Evolutionary conservation across 2,329 filamentous ascomycete species (phyloP).

Genomic region (Trichoderma sp.): DNA sequence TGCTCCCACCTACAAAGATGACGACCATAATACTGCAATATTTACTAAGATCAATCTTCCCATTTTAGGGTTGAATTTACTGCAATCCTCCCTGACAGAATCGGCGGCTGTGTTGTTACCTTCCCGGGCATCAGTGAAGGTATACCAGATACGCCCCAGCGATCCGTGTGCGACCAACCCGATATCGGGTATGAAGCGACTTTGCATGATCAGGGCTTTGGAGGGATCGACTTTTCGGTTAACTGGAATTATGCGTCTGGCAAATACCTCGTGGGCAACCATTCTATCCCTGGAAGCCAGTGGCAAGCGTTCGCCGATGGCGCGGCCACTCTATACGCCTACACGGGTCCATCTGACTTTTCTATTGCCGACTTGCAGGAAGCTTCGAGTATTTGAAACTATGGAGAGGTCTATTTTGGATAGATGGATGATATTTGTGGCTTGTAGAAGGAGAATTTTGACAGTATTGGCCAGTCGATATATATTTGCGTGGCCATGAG

Average conservation of each 20-base stretch:
- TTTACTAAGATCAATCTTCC: not conserved
- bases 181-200: not conserved
- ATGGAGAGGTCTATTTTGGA: not conserved
- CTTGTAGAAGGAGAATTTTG: accelerated
- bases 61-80: too few species aligned
- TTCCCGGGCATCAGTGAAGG: not conserved
- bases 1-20: not conserved
- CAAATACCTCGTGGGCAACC: not conserved
- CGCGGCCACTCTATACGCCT: not conserved
- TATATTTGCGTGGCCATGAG: too few species aligned
- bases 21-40: not conserved
- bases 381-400: not conserved
- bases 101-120: not conserved
- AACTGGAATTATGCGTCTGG: not conserved
- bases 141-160: not conserved
- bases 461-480: not conserved
- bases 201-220: not conserved
- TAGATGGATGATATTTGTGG: not conserved
- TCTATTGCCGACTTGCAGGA: not conserved
- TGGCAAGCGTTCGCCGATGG: not conserved
- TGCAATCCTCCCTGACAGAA: not conserved
- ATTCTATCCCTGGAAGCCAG: not conserved
- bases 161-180: not conserved
- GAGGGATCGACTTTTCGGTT: not conserved
- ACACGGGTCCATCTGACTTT: not conserved